phyloP scores from a whole-genome alignment of 2,329 filamentous ascomycete species.

The Pyricularia grisea region DNA sequence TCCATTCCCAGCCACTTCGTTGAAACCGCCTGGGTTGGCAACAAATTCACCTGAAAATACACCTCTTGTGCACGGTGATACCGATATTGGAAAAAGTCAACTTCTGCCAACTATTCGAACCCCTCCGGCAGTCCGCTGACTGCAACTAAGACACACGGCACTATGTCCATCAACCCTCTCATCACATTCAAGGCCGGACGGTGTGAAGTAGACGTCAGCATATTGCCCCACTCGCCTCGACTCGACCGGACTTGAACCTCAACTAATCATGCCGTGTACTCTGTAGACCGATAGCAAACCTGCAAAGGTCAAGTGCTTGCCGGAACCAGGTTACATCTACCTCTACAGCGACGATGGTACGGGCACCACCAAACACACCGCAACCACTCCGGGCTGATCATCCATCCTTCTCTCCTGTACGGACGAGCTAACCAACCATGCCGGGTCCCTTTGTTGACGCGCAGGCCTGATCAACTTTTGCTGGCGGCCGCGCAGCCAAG shows the following conservation, averaged over 20 bases:
- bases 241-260: neutral
- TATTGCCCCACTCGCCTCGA: neutral
- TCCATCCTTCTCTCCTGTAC: neutral
- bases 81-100: neutral
- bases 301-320: conserved; percentile 62
- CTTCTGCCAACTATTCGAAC: neutral
- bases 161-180: conserved; percentile 75
- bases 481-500: conserved; percentile 75
- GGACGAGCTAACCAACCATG: conserved; percentile 1
- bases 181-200: conserved; percentile 95
- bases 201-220: conserved; percentile 73
- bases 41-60: neutral
- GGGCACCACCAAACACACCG: neutral
- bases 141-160: conserved; percentile 1
- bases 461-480: conserved; percentile 88
- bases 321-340: conserved; percentile 79
- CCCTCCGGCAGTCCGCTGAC: neutral
- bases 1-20: neutral
- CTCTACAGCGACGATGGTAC: conserved; percentile 81
- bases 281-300: conserved; percentile 44
- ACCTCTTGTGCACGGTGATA: neutral
- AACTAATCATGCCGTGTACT: conserved; percentile 9
- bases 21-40: neutral
- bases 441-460: neutral
- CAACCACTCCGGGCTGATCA: neutral